Percentiles rank a stretch among this genome's conserved stretches.
Evolutionary conservation across 495 filamentous ascomycete species (phyloP).

Genomic region (Penicillium longicatenatum): DNA sequence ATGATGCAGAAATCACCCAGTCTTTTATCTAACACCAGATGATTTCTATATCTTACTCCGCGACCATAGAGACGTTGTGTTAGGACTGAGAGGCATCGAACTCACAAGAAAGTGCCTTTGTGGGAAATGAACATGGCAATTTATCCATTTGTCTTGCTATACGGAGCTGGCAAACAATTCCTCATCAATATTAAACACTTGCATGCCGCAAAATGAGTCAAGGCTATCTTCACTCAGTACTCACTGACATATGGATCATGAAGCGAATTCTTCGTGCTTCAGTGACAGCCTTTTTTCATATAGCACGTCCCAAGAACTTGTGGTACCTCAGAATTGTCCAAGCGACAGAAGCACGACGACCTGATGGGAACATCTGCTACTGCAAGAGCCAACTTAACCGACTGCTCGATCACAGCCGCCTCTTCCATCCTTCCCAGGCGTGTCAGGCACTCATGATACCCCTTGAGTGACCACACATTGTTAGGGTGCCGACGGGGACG

Average conservation of each 20-base stretch:
- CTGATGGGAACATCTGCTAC: constrained; percentile 57
- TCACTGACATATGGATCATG: not conserved
- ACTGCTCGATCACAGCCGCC: constrained; percentile 48
- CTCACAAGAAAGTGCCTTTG: no score
- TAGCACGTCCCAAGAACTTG: constrained; percentile 1
- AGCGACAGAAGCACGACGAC: constrained; percentile 61
- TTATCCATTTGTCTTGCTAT: no score
- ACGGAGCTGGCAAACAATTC: no score
- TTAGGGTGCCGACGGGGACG: constrained; percentile 60
- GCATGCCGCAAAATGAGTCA: not conserved
- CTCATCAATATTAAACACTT: no score
- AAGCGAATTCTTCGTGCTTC: not conserved
- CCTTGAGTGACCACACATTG: constrained; percentile 68
- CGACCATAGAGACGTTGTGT: no score
- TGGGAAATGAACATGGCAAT: no score
- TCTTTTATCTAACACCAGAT: no score
- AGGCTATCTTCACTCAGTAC: not conserved
- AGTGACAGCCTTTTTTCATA: constrained; percentile 1
- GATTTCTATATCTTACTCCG: no score
- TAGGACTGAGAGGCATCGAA: no score
- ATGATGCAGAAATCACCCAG: no score
- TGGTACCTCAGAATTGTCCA: constrained; percentile 19
- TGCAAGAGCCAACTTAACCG: constrained; percentile 50
- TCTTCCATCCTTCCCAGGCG: constrained; percentile 49
- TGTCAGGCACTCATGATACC: constrained; percentile 61